phyloP scores from a whole-genome alignment of 2,329 filamentous ascomycete genomes.

The Septoria linicola region DNA sequence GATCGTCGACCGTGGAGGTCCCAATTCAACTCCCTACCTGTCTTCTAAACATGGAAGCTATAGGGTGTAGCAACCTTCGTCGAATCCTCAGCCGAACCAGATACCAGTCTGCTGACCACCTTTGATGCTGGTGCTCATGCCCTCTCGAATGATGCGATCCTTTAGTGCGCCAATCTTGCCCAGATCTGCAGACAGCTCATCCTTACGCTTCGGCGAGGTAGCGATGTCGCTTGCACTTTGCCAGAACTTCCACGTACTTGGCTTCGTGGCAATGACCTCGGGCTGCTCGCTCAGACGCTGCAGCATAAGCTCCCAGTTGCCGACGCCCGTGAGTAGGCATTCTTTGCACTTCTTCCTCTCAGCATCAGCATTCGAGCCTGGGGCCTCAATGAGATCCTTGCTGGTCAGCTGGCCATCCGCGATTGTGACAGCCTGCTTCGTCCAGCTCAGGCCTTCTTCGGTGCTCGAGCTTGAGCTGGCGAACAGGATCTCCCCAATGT shows the following conservation, averaged over 20 bases:
- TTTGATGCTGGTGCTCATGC: slow-evolving; percentile 10
- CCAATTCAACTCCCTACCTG: no score
- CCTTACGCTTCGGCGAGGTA: slow-evolving; percentile 10
- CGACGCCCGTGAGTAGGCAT: slow-evolving; percentile 72
- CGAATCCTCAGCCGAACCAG: slow-evolving; percentile 19
- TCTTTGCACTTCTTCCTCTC: slow-evolving; percentile 62
- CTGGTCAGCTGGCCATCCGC: slow-evolving; percentile 58
- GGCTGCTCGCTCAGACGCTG: slow-evolving; percentile 39
- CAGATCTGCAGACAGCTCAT: slow-evolving; percentile 10
- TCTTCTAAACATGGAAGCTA: no score
- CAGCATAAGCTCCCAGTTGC: slow-evolving; percentile 84
- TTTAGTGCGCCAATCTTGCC: slow-evolving; percentile 9
- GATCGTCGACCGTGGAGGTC: no score
- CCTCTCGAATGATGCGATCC: slow-evolving; percentile 18
- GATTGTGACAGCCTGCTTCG: slow-evolving; percentile 78
- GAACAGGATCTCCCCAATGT: slow-evolving; percentile 92
- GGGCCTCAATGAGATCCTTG: slow-evolving; percentile 25
- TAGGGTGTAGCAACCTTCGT: no score
- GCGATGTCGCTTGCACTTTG: slow-evolving; percentile 21
- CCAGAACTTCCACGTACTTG: slow-evolving; percentile 27
- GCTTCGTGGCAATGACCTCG: slow-evolving; percentile 26
- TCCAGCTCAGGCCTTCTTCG: slow-evolving; percentile 78
- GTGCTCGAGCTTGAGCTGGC: slow-evolving; percentile 53
- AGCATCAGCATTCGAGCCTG: slow-evolving; percentile 6
- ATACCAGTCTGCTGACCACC: slow-evolving; percentile 14